phyloP scores from a whole-genome alignment of 805 yeast species.

The Jamesozyma rosinii region DNA sequence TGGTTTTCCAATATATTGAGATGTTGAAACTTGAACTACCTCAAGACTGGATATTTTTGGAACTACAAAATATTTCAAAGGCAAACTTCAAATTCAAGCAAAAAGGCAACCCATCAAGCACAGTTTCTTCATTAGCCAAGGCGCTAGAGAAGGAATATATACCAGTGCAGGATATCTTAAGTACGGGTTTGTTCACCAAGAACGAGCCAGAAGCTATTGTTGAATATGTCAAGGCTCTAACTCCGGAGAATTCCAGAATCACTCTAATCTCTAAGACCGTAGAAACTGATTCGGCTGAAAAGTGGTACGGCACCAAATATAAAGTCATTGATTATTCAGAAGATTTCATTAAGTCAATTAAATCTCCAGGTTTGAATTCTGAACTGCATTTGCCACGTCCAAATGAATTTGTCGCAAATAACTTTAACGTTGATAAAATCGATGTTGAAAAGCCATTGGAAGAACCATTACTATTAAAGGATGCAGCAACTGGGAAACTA shows the following conservation, averaged over 20 bases:
- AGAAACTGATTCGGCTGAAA: slow-evolving; percentile 47
- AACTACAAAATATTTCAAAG: slow-evolving; percentile 56
- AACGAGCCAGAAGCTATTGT: slow-evolving; percentile 49
- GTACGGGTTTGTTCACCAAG: slow-evolving; percentile 45
- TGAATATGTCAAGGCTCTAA: slow-evolving; percentile 42
- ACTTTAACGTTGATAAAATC: slow-evolving; percentile 52
- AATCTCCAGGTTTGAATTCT: slow-evolving; percentile 24
- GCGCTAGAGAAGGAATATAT: slow-evolving; percentile 47
- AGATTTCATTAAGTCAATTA: slow-evolving; percentile 31
- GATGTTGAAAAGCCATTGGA: slow-evolving; percentile 30
- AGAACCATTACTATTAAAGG: slow-evolving; percentile 55
- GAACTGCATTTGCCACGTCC: slow-evolving; percentile 53
- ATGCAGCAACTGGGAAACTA: slow-evolving; percentile 41
- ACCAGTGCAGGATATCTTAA: slow-evolving; percentile 58
- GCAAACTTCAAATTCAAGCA: slow-evolving; percentile 74
- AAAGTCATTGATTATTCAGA: slow-evolving; percentile 37
- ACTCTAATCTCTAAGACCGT: slow-evolving; percentile 45
- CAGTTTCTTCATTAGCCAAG: slow-evolving; percentile 62
- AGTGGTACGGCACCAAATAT: slow-evolving; percentile 90
- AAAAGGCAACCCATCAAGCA: slow-evolving; percentile 59
- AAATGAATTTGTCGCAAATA: slow-evolving; percentile 76
- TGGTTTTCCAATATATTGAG: slow-evolving; percentile 64
- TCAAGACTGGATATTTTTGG: slow-evolving; percentile 73
- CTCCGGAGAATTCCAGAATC: slow-evolving; percentile 51
- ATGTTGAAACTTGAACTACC: slow-evolving; percentile 52